phyloP scores from a whole-genome alignment of 1,284 basidiomycete species.

The Boletus sp. region DNA sequence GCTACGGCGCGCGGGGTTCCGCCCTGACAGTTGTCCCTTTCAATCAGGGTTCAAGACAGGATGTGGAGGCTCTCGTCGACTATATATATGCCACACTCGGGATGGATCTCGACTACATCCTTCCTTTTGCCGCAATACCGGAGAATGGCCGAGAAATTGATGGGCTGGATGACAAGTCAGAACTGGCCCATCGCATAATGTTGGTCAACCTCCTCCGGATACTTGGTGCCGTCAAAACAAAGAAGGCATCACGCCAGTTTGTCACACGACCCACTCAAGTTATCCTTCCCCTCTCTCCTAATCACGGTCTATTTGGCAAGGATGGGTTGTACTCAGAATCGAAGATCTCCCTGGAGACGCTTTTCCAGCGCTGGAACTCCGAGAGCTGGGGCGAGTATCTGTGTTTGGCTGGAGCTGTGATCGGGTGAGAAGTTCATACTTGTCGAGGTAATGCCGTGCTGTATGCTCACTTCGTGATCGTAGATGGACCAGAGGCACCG shows the following conservation, averaged over 20 bases:
- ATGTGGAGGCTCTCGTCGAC: constrained; percentile 94
- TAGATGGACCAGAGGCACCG: constrained; percentile 97
- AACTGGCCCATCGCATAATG: constrained; percentile 98
- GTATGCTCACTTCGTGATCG: constrained; percentile 16
- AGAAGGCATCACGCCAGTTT: constrained; percentile 95
- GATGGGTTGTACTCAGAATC: constrained; percentile 98
- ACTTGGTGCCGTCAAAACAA: constrained; percentile 94
- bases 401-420: constrained; percentile 96
- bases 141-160: constrained; percentile 99
- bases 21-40: constrained; percentile 97
- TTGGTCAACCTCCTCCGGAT: constrained; percentile 91
- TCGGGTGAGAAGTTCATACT: constrained; percentile 58
- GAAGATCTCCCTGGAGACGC: constrained; percentile 95
- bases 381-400: constrained; percentile 99
- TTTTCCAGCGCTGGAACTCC: constrained; percentile 97
- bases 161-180: constrained; percentile 93
- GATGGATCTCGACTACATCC: constrained; percentile 96
- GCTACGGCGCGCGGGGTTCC: constrained; percentile 90
- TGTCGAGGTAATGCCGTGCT: background rate
- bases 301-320: constrained; percentile 96
- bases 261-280: constrained; percentile 98
- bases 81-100: constrained; percentile 95
- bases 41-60: constrained; percentile 98
- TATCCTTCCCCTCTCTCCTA: constrained; percentile 94
- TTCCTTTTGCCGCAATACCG: constrained; percentile 97